Evolutionary conservation across 306 rosid genomes (phyloP), one percentile per base, ranked within the genome.

Genomic region (Quercus dentata): DNA sequence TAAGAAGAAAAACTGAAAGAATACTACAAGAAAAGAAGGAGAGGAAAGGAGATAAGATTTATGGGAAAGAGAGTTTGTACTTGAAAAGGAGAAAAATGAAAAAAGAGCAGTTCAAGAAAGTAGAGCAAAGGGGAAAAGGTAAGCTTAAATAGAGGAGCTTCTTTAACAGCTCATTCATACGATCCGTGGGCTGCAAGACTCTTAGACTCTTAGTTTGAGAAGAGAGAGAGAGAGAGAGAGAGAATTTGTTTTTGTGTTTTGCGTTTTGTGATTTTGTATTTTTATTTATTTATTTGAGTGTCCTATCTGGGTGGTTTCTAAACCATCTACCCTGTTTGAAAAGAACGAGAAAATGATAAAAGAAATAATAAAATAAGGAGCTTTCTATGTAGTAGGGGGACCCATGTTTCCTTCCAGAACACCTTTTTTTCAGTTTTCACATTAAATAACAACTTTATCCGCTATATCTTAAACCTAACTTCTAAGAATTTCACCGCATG

Each of bases 111-210:
- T 76, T 88, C 76, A 83, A 86, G 92, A 90, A 90, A 92, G 84
- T 67, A 76, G 82, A 80, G 74, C 13, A 19, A 80, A 65, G 59
- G 74, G 85, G 71, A 65, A 78, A 71, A 19, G 75, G 51, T 21
- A 72, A 15, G 87, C 68, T 87, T 90, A 87, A 82, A 90, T 90
- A 88, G 94, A 84, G 85, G 87, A 78, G 89, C 86, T 88, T 81
- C 81, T 13, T 73, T 74, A 83, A 76, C 85, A 84, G 75, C 83
- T 71, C 86, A 82, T 81, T 76, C 65, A 76, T 38, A 57, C 87
- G 90, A 92, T 84, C 83, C 97, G 97, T 92, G 91, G 77, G 76
- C 83, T 78, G 83, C 90, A 92, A 90, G 97, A 87, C 87, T 87
- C 97, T 80, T 90, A n/a, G n/a, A n/a, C n/a, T n/a, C 85, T 79